Conservation (phyloP, 208 protist species). For the Wallacemonas collosoma region DNA sequence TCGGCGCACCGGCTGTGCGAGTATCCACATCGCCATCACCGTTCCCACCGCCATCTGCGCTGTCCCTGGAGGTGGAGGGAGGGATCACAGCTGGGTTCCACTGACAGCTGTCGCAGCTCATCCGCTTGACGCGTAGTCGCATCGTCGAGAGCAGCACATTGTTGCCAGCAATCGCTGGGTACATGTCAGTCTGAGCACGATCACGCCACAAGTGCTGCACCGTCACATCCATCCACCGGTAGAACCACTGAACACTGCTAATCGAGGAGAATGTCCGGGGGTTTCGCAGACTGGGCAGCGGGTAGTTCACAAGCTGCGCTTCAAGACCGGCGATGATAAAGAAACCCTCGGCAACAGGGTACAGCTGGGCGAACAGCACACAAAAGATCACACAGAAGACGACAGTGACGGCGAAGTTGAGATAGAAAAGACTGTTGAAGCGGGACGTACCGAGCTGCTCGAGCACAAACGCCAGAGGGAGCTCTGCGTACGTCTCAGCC, state of each 20-base stretch:
- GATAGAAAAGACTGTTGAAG: slow-evolving; percentile 41
- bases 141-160: slow-evolving; percentile 28
- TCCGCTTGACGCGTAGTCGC: slow-evolving; percentile 22
- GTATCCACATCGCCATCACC: too few species aligned
- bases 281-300: slow-evolving; percentile 28
- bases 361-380: slow-evolving; percentile 20
- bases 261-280: slow-evolving; percentile 36
- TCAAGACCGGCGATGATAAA: slow-evolving; percentile 21
- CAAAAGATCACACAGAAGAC: slow-evolving; percentile 21
- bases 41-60: too few species aligned
- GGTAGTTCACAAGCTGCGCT: slow-evolving; percentile 26
- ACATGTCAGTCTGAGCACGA: slow-evolving; percentile 1
- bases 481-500: slow-evolving; percentile 34
- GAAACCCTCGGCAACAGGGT: slow-evolving; percentile 17
- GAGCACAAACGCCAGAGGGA: slow-evolving; percentile 43
- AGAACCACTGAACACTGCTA: slow-evolving; percentile 20
- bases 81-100: slow-evolving; percentile 21
- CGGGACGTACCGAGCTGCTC: slow-evolving; percentile 26
- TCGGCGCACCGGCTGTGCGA: background rate
- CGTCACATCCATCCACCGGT: slow-evolving; percentile 13
- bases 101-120: slow-evolving; percentile 17
- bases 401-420: slow-evolving; percentile 26
- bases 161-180: slow-evolving; percentile 15
- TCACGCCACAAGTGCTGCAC: slow-evolving; percentile 22
- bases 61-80: too few species aligned